These are phyloP conservation scores for Trichothecium sympodiale DNA, from an alignment of 2,329 filamentous ascomycete genomes.

Conservation along the genomic window DNA sequence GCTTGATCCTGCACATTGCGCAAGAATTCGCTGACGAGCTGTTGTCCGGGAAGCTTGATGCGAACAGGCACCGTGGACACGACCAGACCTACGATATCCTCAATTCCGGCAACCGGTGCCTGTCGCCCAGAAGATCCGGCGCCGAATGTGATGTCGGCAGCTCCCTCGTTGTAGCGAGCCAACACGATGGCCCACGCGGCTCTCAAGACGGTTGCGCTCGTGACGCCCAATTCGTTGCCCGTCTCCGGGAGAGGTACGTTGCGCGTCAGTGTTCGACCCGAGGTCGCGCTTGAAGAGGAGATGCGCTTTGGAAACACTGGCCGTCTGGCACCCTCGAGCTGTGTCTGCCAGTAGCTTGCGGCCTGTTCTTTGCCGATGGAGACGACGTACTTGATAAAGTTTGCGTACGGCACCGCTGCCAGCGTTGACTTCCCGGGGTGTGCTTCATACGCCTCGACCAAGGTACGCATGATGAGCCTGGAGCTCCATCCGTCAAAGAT, in stretches of 20 bases:
- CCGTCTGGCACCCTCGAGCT: neutral
- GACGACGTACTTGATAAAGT: slow-evolving; percentile 29
- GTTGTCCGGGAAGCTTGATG: neutral
- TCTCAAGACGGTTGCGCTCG: slow-evolving; percentile 10
- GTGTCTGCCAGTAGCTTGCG: neutral
- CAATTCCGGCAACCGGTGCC: slow-evolving; percentile 2
- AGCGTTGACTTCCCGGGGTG: neutral
- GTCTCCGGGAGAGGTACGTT: too few relatives aligned
- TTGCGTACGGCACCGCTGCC: slow-evolving; percentile 16
- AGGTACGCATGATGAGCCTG: slow-evolving; percentile 17
- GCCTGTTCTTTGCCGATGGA: slow-evolving; percentile 11
- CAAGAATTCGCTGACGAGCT: neutral
- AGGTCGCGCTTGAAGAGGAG: neutral
- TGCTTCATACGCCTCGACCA: slow-evolving; percentile 7
- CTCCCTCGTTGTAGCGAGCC: slow-evolving; percentile 6
- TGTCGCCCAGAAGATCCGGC: slow-evolving; percentile 12
- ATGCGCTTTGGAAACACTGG: neutral
- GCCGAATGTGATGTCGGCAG: slow-evolving; percentile 13
- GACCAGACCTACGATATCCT: neutral
- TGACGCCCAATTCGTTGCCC: slow-evolving; percentile 3
- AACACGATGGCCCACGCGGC: slow-evolving; percentile 17
- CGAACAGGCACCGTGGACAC: neutral
- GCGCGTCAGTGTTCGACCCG: too few relatives aligned
- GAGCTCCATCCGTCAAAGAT: slow-evolving; percentile 41
- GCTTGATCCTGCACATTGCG: neutral